These are phyloP conservation scores for Dictyostelium capitatum DNA, from an alignment of 78 protist genomes.

Conservation along the genomic window DNA sequence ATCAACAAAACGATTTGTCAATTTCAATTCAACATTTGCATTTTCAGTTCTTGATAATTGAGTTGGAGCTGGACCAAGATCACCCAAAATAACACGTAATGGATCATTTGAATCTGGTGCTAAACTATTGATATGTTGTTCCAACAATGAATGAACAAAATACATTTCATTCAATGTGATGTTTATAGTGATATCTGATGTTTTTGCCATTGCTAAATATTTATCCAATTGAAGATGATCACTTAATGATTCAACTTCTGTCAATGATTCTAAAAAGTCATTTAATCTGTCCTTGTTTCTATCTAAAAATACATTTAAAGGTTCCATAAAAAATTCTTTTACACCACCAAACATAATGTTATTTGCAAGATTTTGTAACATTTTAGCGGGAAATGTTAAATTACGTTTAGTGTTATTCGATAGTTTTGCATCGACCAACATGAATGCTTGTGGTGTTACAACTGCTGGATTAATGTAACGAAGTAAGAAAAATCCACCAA, in stretches of 20 bases:
- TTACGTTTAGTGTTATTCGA: constrained; percentile 51
- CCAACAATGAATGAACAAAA: constrained; percentile 61
- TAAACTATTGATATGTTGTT: constrained; percentile 45
- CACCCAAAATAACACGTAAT: constrained; percentile 42
- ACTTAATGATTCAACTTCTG: constrained; percentile 79
- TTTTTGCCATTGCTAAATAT: constrained; percentile 28
- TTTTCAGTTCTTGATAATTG: constrained; percentile 82
- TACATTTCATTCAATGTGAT: constrained; percentile 89
- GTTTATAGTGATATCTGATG: constrained; percentile 30
- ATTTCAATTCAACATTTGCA: constrained; percentile 72
- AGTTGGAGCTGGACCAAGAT: constrained; percentile 80
- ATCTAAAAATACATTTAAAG: constrained; percentile 52
- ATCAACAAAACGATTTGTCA: constrained; percentile 46
- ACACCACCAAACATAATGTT: constrained; percentile 74
- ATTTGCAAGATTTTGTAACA: constrained; percentile 86
- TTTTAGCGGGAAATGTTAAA: constrained; percentile 84
- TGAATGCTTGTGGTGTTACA: constrained; percentile 83
- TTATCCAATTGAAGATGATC: constrained; percentile 78
- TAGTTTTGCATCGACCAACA: constrained; percentile 73
- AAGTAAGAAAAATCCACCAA: constrained; percentile 87
- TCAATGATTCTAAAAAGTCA: constrained; percentile 69
- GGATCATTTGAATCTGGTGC: constrained; percentile 56
- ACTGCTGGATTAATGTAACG: constrained; percentile 90
- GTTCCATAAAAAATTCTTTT: constrained; percentile 82
- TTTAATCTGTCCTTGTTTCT: constrained; percentile 29